Evolutionary conservation across 2,329 filamentous ascomycete species (phyloP).

Genomic region (Fusarium dimerum): DNA sequence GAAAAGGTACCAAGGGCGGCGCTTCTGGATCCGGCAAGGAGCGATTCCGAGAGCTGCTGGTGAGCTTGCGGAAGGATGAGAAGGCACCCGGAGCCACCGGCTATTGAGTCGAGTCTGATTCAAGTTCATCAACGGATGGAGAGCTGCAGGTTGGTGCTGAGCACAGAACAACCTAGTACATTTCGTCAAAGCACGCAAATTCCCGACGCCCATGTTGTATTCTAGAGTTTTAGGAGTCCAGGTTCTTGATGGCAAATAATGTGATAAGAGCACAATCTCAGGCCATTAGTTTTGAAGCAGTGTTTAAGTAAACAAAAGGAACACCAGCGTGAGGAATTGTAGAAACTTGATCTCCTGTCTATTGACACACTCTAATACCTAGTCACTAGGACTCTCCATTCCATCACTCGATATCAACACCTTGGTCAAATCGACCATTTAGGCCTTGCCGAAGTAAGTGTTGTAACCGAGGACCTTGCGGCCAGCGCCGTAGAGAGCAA

Average conservation of each 20-base stretch:
- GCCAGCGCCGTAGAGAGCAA: slow-evolving; percentile 69
- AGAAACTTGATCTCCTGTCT: slow-evolving; percentile 19
- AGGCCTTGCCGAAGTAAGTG: slow-evolving; percentile 69
- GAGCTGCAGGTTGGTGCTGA: slow-evolving; percentile 20
- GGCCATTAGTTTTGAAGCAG: not conserved
- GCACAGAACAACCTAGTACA: slow-evolving; percentile 15
- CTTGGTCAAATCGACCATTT: slow-evolving; percentile 25
- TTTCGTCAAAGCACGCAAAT: slow-evolving; percentile 23
- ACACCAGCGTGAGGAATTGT: slow-evolving; percentile 15
- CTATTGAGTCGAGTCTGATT: slow-evolving; percentile 44
- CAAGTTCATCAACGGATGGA: slow-evolving; percentile 8
- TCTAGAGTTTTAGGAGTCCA: slow-evolving; percentile 33
- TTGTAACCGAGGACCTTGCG: slow-evolving; percentile 77
- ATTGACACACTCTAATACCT: slow-evolving; percentile 28
- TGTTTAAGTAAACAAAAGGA: slow-evolving; percentile 1
- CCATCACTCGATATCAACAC: slow-evolving; percentile 8
- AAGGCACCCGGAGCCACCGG: slow-evolving; percentile 72
- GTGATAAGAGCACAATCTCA: slow-evolving; percentile 26
- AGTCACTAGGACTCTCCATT: slow-evolving; percentile 21
- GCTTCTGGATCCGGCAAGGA: slow-evolving; percentile 92
- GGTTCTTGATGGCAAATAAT: slow-evolving; percentile 33
- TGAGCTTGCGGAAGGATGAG: slow-evolving; percentile 90
- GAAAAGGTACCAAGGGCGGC: slow-evolving; percentile 85
- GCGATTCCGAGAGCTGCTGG: slow-evolving; percentile 87
- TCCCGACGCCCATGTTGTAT: slow-evolving; percentile 28